Conservation (phyloP, 2,329 filamentous ascomycete genomes). For the Ophiostoma novo-ulmi region DNA sequence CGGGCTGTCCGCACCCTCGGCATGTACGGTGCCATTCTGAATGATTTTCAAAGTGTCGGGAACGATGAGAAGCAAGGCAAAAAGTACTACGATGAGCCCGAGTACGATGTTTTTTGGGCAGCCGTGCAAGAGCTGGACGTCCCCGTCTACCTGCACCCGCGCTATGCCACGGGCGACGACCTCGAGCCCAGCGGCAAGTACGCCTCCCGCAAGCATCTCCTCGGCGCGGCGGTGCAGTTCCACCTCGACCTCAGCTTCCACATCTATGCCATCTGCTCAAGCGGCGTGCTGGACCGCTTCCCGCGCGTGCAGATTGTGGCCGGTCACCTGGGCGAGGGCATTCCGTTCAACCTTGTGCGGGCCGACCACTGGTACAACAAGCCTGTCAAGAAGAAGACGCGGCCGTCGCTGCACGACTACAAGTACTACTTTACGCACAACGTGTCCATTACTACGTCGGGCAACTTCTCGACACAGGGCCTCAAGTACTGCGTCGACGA, state of each 20-base stretch:
- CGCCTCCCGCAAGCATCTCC: slow-evolving; percentile 33
- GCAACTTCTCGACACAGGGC: slow-evolving; percentile 39
- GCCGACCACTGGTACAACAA: slow-evolving; percentile 44
- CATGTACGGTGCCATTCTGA: slow-evolving; percentile 35
- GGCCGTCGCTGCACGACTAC: slow-evolving; percentile 40
- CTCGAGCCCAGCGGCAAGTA: slow-evolving; percentile 30
- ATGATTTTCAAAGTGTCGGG: slow-evolving; percentile 34
- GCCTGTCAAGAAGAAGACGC: slow-evolving; percentile 36
- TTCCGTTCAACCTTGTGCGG: slow-evolving; percentile 41
- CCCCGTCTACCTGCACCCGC: slow-evolving; percentile 36
- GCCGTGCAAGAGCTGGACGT: slow-evolving; percentile 33
- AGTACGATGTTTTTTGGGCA: slow-evolving; percentile 34
- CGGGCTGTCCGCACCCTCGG: slow-evolving; percentile 34
- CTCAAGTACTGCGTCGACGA: slow-evolving; percentile 40
- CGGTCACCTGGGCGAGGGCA: slow-evolving; percentile 43
- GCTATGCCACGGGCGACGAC: slow-evolving; percentile 33
- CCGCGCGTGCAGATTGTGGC: slow-evolving; percentile 40
- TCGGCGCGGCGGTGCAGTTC: slow-evolving; percentile 37
- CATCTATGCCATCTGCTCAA: slow-evolving; percentile 42
- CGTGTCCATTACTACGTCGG: slow-evolving; percentile 40
- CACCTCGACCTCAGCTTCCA: slow-evolving; percentile 43
- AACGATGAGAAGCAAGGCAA: neutral
- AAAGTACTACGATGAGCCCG: slow-evolving; percentile 34
- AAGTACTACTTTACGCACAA: slow-evolving; percentile 39
- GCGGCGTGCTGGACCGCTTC: slow-evolving; percentile 41